Evolutionary conservation across 1,139 yeast species (phyloP).

Genomic region (Kurtzmaniella quercitrusa): DNA sequence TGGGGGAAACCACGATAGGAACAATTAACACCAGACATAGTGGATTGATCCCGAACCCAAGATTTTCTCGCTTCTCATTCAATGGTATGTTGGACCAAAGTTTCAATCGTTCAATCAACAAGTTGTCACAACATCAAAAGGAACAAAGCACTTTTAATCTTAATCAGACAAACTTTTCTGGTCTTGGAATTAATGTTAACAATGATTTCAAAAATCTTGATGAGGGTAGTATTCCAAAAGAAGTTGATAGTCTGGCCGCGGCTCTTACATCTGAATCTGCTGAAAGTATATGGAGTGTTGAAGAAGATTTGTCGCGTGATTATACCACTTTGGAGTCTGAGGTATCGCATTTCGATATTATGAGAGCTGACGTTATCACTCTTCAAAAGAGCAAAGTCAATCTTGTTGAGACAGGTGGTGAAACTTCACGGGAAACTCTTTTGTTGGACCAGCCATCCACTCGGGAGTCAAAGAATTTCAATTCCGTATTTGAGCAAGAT

Average conservation of each 20-base stretch:
- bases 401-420: constrained; percentile 16
- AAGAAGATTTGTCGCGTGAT: background rate
- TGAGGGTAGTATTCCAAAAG: background rate
- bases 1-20: background rate
- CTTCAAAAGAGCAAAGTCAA: constrained; percentile 22
- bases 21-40: constrained; percentile 6
- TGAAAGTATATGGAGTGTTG: constrained; percentile 1
- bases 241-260: constrained; percentile 1
- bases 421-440: constrained; percentile 26
- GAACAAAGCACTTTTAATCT: background rate
- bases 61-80: constrained; percentile 43
- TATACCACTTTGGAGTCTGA: constrained; percentile 17
- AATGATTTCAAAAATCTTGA: background rate
- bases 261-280: background rate
- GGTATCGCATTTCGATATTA: constrained; percentile 27
- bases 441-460: constrained; percentile 6
- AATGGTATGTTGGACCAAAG: constrained; percentile 28
- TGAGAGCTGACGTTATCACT: constrained; percentile 31
- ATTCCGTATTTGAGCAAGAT: background rate
- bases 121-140: background rate
- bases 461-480: background rate
- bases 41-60: constrained; percentile 40
- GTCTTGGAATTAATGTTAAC: background rate
- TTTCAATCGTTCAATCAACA: constrained; percentile 1
- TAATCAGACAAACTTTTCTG: background rate